A percentile compares a stretch with the other conserved stretches of the same genome.
Conservation (phyloP, 306 rosid genomes). For the Dalbergia cultrata region DNA sequence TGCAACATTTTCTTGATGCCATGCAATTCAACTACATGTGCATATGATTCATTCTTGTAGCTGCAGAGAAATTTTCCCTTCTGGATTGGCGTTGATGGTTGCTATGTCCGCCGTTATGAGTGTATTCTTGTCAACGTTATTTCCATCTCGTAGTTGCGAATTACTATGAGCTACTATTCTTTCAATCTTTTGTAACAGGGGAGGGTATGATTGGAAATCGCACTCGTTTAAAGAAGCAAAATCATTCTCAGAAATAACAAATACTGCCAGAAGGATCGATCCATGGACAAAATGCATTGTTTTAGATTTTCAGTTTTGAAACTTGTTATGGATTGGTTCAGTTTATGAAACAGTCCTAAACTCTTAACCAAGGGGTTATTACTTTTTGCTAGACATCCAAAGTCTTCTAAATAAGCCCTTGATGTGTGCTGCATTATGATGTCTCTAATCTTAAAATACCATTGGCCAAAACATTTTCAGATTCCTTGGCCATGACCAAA, state of each 20-base stretch:
- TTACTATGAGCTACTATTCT: conserved; percentile 29
- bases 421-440: background rate
- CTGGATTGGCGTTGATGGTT: conserved; percentile 7
- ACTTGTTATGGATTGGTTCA: conserved; percentile 1
- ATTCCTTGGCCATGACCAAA: no score
- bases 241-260: conserved; percentile 25
- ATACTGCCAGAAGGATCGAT: conserved; percentile 36
- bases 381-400: conserved; percentile 1
- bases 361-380: background rate
- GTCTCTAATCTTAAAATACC: background rate
- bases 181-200: conserved; percentile 36
- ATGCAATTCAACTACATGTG: conserved; percentile 36
- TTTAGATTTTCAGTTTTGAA: conserved; percentile 30
- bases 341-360: background rate
- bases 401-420: background rate
- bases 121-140: conserved; percentile 19
- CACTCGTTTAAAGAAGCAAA: conserved; percentile 30
- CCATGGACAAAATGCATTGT: background rate
- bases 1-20: conserved; percentile 33
- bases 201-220: conserved; percentile 14
- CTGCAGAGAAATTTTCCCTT: conserved; percentile 37
- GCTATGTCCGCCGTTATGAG: conserved; percentile 17
- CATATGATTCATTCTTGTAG: conserved; percentile 40
- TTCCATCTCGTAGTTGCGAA: conserved; percentile 29
- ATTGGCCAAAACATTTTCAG: no score